A percentile compares a stretch with the other conserved stretches of the same genome.
Evolutionary conservation across 139 green algal genomes (phyloP).

Genomic region (Pseudopediastrum boryanum): DNA sequence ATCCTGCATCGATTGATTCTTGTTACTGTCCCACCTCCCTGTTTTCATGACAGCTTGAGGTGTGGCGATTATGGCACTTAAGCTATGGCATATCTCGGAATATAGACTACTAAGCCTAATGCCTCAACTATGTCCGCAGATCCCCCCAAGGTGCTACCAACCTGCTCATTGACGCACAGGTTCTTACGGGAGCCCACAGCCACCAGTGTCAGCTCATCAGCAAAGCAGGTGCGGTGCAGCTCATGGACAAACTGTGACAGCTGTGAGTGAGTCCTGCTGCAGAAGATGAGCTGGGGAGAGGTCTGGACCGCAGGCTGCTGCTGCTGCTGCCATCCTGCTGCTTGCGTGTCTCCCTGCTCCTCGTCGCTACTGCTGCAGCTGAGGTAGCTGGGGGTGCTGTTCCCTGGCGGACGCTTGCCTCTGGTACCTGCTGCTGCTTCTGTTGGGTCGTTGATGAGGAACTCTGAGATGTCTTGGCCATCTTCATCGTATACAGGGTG

Average conservation of each 20-base stretch:
- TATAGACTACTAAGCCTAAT: too few species aligned
- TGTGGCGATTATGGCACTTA: too few species aligned
- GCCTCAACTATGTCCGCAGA: too few species aligned
- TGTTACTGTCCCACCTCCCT: too few species aligned
- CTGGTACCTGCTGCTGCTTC: background rate
- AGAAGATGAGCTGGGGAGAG: slow-evolving; percentile 87
- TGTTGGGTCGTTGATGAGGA: background rate
- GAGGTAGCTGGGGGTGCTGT: background rate
- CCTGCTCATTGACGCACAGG: slow-evolving; percentile 90
- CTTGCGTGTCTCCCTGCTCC: background rate
- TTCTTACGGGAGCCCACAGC: slow-evolving; percentile 59
- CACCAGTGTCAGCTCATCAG: slow-evolving; percentile 61
- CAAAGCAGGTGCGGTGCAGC: slow-evolving; percentile 75
- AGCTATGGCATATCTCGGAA: too few species aligned
- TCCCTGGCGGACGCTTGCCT: background rate
- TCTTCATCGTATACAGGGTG: slow-evolving; percentile 30
- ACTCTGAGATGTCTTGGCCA: slow-evolving; percentile 30
- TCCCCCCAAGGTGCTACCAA: too few species aligned
- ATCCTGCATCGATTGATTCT: too few species aligned
- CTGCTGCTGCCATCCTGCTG: background rate
- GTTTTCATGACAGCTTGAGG: too few species aligned
- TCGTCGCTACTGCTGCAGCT: slow-evolving; percentile 3
- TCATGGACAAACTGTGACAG: slow-evolving; percentile 92
- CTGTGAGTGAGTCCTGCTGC: slow-evolving; percentile 95
- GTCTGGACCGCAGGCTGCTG: background rate